Conservation (phyloP, 257 asterid genomes). For the Solanum tarijense region DNA sequence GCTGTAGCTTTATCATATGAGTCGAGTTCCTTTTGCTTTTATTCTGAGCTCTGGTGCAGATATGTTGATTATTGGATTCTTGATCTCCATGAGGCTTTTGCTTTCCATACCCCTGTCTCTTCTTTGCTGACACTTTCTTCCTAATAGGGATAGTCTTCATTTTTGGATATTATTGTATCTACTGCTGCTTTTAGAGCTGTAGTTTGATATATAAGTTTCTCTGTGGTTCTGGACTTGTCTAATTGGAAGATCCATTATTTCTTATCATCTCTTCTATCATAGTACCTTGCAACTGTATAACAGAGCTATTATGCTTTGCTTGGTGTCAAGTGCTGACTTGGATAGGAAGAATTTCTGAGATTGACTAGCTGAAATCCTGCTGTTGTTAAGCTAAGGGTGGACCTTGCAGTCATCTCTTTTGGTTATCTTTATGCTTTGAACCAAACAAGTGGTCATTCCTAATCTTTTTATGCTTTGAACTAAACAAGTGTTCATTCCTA, state of each 20-base stretch:
- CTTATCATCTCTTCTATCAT: not conserved
- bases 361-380: not conserved
- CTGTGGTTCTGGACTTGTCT: not conserved
- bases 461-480: not conserved
- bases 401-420: not conserved
- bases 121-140: not conserved
- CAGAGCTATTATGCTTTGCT: not conserved
- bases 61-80: not conserved
- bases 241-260: not conserved
- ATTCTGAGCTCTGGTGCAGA: not conserved
- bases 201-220: not conserved
- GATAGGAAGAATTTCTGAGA: not conserved
- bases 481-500: not conserved
- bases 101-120: not conserved
- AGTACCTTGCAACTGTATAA: not conserved
- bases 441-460: not conserved
- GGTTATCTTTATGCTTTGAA: not conserved
- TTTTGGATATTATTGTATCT: not conserved
- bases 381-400: not conserved
- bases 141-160: not conserved
- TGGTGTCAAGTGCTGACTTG: not conserved
- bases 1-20: not conserved
- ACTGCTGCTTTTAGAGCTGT: not conserved
- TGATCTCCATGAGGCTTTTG: not conserved
- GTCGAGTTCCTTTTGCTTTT: not conserved